Evolutionary conservation across 2,329 filamentous ascomycete species (phyloP).

Genomic region (Spiromastix sp.): DNA sequence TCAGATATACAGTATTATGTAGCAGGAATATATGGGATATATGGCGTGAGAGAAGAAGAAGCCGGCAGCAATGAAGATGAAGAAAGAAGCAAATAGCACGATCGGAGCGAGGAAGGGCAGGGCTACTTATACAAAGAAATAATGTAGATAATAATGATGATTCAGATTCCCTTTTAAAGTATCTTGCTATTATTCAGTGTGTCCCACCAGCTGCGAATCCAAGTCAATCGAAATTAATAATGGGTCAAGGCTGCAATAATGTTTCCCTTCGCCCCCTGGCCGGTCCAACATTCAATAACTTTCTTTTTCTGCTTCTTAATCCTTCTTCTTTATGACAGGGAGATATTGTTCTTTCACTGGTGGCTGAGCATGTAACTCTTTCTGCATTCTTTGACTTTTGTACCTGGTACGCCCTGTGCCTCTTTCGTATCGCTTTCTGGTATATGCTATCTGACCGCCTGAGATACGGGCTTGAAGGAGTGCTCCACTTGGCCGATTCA

Average conservation of each 20-base stretch:
- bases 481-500: too few relatives aligned
- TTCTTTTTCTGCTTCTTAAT: background rate
- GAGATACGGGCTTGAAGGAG: too few relatives aligned
- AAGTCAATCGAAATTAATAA: too few relatives aligned
- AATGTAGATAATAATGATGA: background rate
- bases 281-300: background rate
- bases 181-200: background rate
- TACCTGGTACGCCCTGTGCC: too few relatives aligned
- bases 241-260: too few relatives aligned
- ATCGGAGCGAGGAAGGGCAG: background rate
- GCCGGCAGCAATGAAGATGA: background rate
- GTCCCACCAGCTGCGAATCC: too few relatives aligned
- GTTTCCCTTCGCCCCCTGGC: background rate
- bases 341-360: too few relatives aligned
- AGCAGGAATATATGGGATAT: background rate
- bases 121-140: background rate
- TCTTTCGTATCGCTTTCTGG: too few relatives aligned
- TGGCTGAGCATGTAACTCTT: too few relatives aligned
- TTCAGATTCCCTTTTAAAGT: background rate
- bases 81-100: background rate
- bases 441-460: too few relatives aligned
- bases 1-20: background rate
- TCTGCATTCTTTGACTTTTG: too few relatives aligned
- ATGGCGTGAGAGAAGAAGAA: background rate
- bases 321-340: too few relatives aligned